A percentile compares a stretch with the other conserved stretches of the same genome.
phyloP scores from a whole-genome alignment of 129 eudicot species.

The Tanacetum coccineum region DNA sequence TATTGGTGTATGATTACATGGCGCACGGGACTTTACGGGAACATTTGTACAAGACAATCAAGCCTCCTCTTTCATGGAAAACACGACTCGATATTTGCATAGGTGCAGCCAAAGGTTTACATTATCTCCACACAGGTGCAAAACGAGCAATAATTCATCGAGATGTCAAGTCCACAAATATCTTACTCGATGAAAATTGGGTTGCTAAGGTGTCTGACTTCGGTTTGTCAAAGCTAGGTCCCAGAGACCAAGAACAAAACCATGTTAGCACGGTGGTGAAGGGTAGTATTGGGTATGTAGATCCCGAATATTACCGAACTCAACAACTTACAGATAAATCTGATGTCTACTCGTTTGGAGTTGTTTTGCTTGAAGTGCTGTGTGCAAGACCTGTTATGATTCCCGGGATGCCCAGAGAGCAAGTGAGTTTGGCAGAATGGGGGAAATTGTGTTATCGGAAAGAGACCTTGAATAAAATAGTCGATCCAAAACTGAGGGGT shows the following conservation, averaged over 20 bases:
- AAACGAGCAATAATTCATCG: slow-evolving; percentile 43
- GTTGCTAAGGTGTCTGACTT: slow-evolving; percentile 60
- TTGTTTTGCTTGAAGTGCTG: slow-evolving; percentile 42
- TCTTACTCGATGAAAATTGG: slow-evolving; percentile 46
- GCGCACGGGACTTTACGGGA: slow-evolving; percentile 40
- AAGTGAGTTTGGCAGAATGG: slow-evolving; percentile 35
- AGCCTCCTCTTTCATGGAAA: slow-evolving; percentile 43
- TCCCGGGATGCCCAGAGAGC: slow-evolving; percentile 20
- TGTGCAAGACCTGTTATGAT: slow-evolving; percentile 36
- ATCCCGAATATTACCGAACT: slow-evolving; percentile 36
- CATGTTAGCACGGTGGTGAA: slow-evolving; percentile 52
- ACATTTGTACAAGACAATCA: slow-evolving; percentile 36
- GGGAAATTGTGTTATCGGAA: slow-evolving; percentile 23
- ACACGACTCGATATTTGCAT: slow-evolving; percentile 48
- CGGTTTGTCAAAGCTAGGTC: slow-evolving; percentile 48
- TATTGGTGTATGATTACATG: slow-evolving; percentile 49
- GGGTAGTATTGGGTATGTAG: slow-evolving; percentile 49
- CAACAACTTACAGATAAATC: slow-evolving; percentile 42
- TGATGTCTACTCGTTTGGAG: slow-evolving; percentile 62
- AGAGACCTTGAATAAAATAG: slow-evolving; percentile 16
- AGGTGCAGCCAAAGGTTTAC: slow-evolving; percentile 54
- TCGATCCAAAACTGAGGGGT: slow-evolving; percentile 25
- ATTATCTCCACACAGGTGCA: slow-evolving; percentile 45
- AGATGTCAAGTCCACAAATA: slow-evolving; percentile 52
- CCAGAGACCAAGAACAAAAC: slow-evolving; percentile 23